Evolutionary conservation across 805 yeast genomes (phyloP), one percentile per base, ranked within the genome.

Genomic region (Ogataea trehalophila): DNA sequence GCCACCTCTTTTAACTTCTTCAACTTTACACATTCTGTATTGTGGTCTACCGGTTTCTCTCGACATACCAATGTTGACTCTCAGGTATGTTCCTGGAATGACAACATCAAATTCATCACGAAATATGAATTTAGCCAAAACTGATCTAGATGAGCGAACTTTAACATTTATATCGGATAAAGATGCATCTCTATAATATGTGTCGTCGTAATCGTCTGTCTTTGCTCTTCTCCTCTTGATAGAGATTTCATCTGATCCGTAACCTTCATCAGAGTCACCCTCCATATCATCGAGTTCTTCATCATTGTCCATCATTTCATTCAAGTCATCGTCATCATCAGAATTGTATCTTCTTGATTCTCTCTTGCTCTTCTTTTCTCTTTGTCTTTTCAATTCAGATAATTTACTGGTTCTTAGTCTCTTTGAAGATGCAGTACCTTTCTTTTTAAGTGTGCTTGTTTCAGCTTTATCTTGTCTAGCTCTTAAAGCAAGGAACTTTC

Each of bases 11-110:
- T 52, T 59, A 8, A 86, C 78, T 46, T 79, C 84, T 55, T 83
- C 85, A 39, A 94, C 81, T 61, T 80, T 84, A 42, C 92, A 95
- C 79, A 92, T 77, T 58, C 97, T 77, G 67, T 94, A 92, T 45
- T 79, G 77, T 11, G 84, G 77, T 58, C 73, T 71, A 31, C 84
- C 80, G 13, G 82, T 77, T 40, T 80, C 75, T 47, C 75, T 75
- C 58, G 83, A 85, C 38, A 71, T 60, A 9, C 97, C 96, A 47
- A 94, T 78, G 62, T 88, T 90, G 46, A 94, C 82, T 55, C 91
- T 79, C 34, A 91, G 95, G 62, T 75, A 88, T 43, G 95, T 81
- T 18, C 88, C 95, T 17, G 77, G 72, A 15, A 88, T 77, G 0
- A 77, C 76, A 17, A 79, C 81, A 41, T 77, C 81, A 64, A 95